Percentiles rank a stretch among this genome's conserved stretches.
phyloP scores from a whole-genome alignment of 345 rosid species.

The Populus alba region DNA sequence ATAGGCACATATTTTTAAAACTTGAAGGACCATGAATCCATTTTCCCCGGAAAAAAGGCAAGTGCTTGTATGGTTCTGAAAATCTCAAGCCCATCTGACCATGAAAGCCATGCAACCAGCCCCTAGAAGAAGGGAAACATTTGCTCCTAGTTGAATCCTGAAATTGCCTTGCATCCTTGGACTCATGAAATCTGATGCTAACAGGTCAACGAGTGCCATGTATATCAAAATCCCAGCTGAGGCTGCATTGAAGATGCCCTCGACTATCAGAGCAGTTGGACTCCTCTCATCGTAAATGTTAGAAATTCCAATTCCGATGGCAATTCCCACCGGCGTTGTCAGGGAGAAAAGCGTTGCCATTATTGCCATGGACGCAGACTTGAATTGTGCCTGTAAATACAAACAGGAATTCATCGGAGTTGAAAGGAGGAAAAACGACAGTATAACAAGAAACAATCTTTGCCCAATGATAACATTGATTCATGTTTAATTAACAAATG shows the following conservation, averaged over 20 bases:
- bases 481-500: background rate
- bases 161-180: slow-evolving; percentile 50
- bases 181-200: slow-evolving; percentile 65
- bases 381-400: slow-evolving; percentile 45
- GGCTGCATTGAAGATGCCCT: slow-evolving; percentile 61
- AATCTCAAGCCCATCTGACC: slow-evolving; percentile 63
- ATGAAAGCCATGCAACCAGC: slow-evolving; percentile 61
- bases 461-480: background rate
- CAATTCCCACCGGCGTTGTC: slow-evolving; percentile 62
- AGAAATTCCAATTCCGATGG: slow-evolving; percentile 54
- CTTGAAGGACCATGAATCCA: too few species aligned
- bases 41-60: background rate
- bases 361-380: slow-evolving; percentile 39
- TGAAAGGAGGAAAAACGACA: too few species aligned
- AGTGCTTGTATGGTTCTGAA: background rate
- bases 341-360: slow-evolving; percentile 76
- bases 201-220: slow-evolving; percentile 84
- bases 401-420: background rate
- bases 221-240: slow-evolving; percentile 71
- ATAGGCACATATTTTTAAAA: too few species aligned
- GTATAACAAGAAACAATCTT: background rate
- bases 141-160: slow-evolving; percentile 55
- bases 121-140: slow-evolving; percentile 54
- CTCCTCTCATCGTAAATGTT: slow-evolving; percentile 43
- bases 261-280: slow-evolving; percentile 48